phyloP scores from a whole-genome alignment of 2,329 filamentous ascomycete genomes.

The Stachybotrys chartarum region DNA sequence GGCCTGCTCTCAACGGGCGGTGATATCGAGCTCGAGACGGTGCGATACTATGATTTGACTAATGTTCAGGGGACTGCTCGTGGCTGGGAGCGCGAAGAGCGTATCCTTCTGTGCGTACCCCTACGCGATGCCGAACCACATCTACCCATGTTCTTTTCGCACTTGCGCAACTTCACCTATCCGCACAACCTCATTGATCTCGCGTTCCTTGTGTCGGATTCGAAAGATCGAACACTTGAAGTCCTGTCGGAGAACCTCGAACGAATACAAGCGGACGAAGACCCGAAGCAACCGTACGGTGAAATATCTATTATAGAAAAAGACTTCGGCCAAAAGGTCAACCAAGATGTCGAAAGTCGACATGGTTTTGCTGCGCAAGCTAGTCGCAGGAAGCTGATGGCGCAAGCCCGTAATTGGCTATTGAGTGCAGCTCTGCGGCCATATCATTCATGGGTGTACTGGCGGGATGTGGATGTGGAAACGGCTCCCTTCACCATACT shows the following conservation, averaged over 20 bases:
- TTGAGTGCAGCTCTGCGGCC: slow-evolving; percentile 87
- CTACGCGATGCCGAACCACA: slow-evolving; percentile 88
- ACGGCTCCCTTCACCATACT: slow-evolving; percentile 95
- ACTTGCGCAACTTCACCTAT: slow-evolving; percentile 93
- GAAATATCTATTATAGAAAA: slow-evolving; percentile 98
- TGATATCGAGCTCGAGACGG: slow-evolving; percentile 80
- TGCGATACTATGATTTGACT: slow-evolving; percentile 92
- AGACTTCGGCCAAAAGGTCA: slow-evolving; percentile 96
- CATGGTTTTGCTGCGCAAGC: slow-evolving; percentile 97
- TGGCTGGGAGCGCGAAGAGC: slow-evolving; percentile 94
- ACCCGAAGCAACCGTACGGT: slow-evolving; percentile 78
- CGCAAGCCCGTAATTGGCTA: slow-evolving; percentile 94
- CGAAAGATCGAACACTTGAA: slow-evolving; percentile 80
- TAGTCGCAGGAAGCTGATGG: slow-evolving; percentile 91
- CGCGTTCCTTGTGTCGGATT: slow-evolving; percentile 94
- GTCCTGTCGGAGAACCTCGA: slow-evolving; percentile 70
- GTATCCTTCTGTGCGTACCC: slow-evolving; percentile 90
- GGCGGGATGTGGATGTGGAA: slow-evolving; percentile 97
- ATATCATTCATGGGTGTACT: slow-evolving; percentile 98
- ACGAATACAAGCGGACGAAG: slow-evolving; percentile 70
- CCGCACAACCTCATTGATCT: slow-evolving; percentile 94
- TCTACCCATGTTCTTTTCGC: slow-evolving; percentile 97
- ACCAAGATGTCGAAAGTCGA: slow-evolving; percentile 94
- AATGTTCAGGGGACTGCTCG: slow-evolving; percentile 85
- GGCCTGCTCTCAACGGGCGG: slow-evolving; percentile 61